Evolutionary conservation across 331 rosid species (phyloP).

Genomic region (Malus hybrid): DNA sequence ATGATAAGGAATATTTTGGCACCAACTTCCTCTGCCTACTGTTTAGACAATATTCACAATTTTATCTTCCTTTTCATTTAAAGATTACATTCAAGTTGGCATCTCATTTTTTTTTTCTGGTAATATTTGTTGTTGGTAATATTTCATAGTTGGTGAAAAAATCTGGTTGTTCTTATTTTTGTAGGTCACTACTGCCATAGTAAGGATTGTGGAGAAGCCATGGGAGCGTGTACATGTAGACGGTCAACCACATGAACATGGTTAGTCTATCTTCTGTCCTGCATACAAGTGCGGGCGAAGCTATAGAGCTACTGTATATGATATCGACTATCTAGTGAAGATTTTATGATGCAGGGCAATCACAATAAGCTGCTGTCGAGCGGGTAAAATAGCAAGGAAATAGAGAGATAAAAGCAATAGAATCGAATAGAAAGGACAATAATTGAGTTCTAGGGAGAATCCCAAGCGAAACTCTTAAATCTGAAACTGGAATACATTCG

Average conservation of each 20-base stretch:
- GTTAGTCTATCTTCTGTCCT: conserved; percentile 39
- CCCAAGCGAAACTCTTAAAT: background rate
- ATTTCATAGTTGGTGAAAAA: conserved; percentile 1
- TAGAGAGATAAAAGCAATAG: background rate
- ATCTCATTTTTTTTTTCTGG: background rate
- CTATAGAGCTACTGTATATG: background rate
- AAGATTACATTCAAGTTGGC: background rate
- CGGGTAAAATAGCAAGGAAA: background rate
- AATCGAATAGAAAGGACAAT: background rate
- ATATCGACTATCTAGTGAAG: background rate
- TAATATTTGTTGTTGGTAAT: background rate
- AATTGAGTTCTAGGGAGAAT: too few species aligned
- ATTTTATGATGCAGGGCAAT: background rate
- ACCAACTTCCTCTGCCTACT: background rate
- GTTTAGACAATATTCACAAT: background rate
- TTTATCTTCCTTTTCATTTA: background rate
- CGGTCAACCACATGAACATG: conserved; percentile 76
- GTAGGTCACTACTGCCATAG: conserved; percentile 72
- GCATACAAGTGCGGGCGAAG: background rate
- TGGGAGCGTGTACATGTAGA: conserved; percentile 76
- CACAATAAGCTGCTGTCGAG: background rate
- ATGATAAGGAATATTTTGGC: background rate
- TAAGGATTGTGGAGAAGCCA: conserved; percentile 81
- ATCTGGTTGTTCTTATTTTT: conserved; percentile 3
- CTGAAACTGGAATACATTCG: background rate